Base-by-base conservation (phyloP, 768 basidiomycete genomes). In the Russula ochroleuca region DNA sequence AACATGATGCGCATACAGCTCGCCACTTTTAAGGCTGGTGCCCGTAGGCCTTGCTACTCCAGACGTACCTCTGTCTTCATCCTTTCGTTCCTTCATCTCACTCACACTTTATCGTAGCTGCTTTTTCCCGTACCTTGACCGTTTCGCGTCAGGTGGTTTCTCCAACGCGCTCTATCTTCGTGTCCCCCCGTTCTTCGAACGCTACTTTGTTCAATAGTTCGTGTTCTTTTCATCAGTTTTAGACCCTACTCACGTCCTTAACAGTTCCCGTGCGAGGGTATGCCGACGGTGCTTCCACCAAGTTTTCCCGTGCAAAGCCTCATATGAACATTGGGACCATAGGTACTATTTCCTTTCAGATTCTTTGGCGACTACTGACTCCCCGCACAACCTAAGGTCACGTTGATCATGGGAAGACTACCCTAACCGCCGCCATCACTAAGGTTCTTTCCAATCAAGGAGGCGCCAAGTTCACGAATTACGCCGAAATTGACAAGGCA, bases 361-460 rank as follows among this genome's bases (percentile, higher is more conserved):
- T 9, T 15, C 38, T 41, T 40, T 23, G 5, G 5, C 50, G 14
- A 23, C 50, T 40, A 28, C 45, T 53, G 5, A 48, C 38, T 41
- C 11, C 38, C 28, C 25, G 10, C 23, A 17, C 19, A 55, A 38
- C 14, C 28, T 15, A 59, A 88, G 92, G 94, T 65, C 94, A 97
- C 71, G 94, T 97, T 73, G 94, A 97, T 75, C 96, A 98, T 74
- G 96, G 96, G 70, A 99, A 99, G 79, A 99, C 96, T 0, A 99
- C 96, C 2, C 79, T 99, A 68, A 95, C 94, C 15, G 94, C 94
- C 47, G 91, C 94, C 63, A 95, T 96, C 71, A 99, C 97, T 70
- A 98, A 92, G 74, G 90, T 94, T 61, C 83, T 98, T 60, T 79
- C 97, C 31, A 79, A 84, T 68, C 75, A 78, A 50, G 91, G 92